Conservation (phyloP, 495 filamentous ascomycete genomes). For the Parachaetomium inaequale region DNA sequence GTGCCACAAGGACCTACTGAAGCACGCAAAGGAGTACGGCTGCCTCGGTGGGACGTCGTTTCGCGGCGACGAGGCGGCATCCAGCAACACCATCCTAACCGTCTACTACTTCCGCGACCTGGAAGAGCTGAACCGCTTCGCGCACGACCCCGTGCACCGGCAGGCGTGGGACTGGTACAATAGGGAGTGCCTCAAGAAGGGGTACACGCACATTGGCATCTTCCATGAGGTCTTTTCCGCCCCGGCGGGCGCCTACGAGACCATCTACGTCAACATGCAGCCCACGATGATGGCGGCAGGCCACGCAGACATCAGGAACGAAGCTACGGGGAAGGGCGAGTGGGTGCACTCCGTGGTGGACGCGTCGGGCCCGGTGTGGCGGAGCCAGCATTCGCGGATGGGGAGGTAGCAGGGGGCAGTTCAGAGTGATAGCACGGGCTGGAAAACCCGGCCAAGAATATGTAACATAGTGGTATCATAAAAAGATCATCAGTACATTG, state of each 20-base stretch:
- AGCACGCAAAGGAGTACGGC: constrained; percentile 34
- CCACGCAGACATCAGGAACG: background rate
- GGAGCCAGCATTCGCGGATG: constrained; percentile 15
- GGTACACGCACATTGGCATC: constrained; percentile 17
- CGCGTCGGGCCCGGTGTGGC: constrained; percentile 2
- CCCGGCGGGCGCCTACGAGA: constrained; percentile 19
- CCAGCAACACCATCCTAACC: constrained; percentile 36
- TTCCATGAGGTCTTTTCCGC: constrained; percentile 25
- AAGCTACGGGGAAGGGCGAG: constrained; percentile 13
- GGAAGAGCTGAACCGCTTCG: constrained; percentile 49
- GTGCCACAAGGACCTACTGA: constrained; percentile 7
- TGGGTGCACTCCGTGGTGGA: constrained; percentile 20
- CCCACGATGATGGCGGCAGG: constrained; percentile 16
- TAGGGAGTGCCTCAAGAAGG: background rate
- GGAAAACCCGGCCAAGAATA: background rate
- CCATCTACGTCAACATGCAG: constrained; percentile 25
- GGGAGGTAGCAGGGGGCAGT: no score
- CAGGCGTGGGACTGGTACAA: constrained; percentile 47
- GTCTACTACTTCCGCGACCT: constrained; percentile 48
- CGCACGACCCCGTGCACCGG: constrained; percentile 45
- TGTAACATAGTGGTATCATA: background rate
- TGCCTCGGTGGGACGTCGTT: constrained; percentile 28
- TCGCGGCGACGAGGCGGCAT: constrained; percentile 21
- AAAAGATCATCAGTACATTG: background rate
- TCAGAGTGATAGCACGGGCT: no score